A percentile compares a stretch with the other conserved stretches of the same genome.
phyloP scores from a whole-genome alignment of 805 yeast genomes.

The Zygoascus bituminiphila region DNA sequence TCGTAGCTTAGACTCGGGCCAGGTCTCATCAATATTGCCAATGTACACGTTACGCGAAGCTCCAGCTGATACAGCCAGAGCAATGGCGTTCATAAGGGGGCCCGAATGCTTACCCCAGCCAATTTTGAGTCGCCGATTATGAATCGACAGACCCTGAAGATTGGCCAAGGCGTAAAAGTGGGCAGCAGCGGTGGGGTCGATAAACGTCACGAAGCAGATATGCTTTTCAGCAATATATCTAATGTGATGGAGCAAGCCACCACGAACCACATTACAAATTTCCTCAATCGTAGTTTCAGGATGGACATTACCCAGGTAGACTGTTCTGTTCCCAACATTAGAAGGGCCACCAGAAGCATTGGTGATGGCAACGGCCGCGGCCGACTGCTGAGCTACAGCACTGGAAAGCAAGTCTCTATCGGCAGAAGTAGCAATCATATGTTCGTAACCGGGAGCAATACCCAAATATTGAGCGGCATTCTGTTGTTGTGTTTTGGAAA shows the following conservation, averaged over 20 bases:
- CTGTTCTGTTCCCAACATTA: slow-evolving; percentile 88
- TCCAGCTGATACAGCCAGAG: slow-evolving; percentile 85
- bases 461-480: slow-evolving; percentile 95
- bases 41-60: slow-evolving; percentile 90
- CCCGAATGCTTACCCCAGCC: slow-evolving; percentile 99
- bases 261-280: slow-evolving; percentile 91
- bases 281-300: slow-evolving; percentile 85
- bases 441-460: slow-evolving; percentile 81
- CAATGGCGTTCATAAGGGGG: slow-evolving; percentile 76
- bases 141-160: slow-evolving; percentile 79
- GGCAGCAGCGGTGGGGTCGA: slow-evolving; percentile 96
- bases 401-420: slow-evolving; percentile 40
- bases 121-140: slow-evolving; percentile 76
- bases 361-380: slow-evolving; percentile 97
- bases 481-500: slow-evolving; percentile 91
- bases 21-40: slow-evolving; percentile 51
- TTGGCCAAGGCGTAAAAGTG: slow-evolving; percentile 94
- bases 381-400: slow-evolving; percentile 77
- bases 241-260: slow-evolving; percentile 82
- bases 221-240: slow-evolving; percentile 76
- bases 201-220: slow-evolving; percentile 89
- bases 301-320: slow-evolving; percentile 83
- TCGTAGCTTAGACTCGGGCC: slow-evolving; percentile 51
- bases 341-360: slow-evolving; percentile 89
- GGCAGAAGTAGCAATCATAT: slow-evolving; percentile 38